Conservation (phyloP, 2,329 filamentous ascomycete genomes). For the Botrytis galanthina region DNA sequence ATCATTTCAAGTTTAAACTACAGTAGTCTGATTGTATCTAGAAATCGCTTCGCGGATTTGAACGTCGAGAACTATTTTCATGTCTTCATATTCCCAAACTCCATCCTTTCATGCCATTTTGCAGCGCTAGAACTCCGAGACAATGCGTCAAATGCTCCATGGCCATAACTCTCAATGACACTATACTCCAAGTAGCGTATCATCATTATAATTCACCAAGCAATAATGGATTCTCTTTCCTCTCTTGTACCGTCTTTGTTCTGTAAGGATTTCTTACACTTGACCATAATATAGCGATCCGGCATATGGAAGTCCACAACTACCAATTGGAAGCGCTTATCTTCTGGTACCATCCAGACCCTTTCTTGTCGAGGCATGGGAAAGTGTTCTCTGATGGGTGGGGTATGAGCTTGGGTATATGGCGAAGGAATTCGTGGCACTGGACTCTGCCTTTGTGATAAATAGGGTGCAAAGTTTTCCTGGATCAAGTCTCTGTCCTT, state of each 20-base stretch:
- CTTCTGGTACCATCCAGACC: constrained; percentile 30
- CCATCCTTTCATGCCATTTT: background rate
- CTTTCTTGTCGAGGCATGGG: background rate
- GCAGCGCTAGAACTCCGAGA: background rate
- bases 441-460: constrained; percentile 1
- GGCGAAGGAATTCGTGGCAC: constrained; percentile 5
- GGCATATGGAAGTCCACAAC: constrained; percentile 33
- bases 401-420: background rate
- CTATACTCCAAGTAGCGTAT: background rate
- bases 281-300: constrained; percentile 34
- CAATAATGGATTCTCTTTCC: constrained; percentile 33
- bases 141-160: background rate
- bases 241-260: constrained; percentile 30
- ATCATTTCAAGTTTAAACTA: background rate
- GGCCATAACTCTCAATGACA: background rate
- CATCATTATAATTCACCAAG: constrained; percentile 29
- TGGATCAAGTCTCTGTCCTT: background rate
- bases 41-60: background rate
- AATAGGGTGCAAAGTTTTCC: constrained; percentile 1
- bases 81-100: background rate
- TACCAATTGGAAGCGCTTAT: constrained; percentile 32
- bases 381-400: background rate
- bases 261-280: constrained; percentile 27
- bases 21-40: background rate
- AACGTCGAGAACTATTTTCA: background rate